A percentile compares a stretch with the other conserved stretches of the same genome.
These are phyloP conservation scores for Solanum peruvianum DNA, from an alignment of 257 asterid genomes.

Conservation along the genomic window DNA sequence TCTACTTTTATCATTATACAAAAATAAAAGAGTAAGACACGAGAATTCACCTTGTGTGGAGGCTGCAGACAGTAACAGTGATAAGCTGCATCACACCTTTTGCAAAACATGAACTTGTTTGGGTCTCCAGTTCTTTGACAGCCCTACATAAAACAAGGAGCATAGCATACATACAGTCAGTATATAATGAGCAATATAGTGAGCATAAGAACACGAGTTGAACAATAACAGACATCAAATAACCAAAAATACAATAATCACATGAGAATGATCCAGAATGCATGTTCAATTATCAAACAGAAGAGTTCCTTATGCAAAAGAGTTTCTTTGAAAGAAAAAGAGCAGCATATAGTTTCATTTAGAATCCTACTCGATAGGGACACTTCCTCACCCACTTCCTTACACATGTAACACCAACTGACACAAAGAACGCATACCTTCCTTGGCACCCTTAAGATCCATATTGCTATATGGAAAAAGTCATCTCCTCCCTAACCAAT, in stretches of 20 bases:
- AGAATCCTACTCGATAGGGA: neutral
- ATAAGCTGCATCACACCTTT: constrained; percentile 89
- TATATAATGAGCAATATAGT: neutral
- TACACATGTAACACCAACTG: neutral
- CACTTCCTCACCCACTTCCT: neutral
- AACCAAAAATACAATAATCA: neutral
- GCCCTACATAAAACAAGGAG: constrained; percentile 32
- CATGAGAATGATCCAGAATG: neutral
- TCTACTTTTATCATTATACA: neutral
- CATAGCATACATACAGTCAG: neutral
- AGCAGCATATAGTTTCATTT: neutral
- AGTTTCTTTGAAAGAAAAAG: neutral
- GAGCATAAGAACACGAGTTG: neutral
- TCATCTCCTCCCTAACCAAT: neutral
- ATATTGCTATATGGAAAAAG: neutral
- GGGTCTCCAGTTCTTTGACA: constrained; percentile 93
- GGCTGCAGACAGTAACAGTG: constrained; percentile 98
- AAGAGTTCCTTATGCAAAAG: neutral
- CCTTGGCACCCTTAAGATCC: neutral
- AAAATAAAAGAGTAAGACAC: neutral
- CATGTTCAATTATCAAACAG: neutral
- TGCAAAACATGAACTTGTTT: constrained; percentile 86
- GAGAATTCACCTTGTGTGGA: constrained; percentile 76
- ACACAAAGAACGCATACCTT: neutral
- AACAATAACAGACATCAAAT: neutral